A percentile compares a stretch with the other conserved stretches of the same genome.
phyloP scores from a whole-genome alignment of 495 filamentous ascomycete species.

The Penicillium arizonense region DNA sequence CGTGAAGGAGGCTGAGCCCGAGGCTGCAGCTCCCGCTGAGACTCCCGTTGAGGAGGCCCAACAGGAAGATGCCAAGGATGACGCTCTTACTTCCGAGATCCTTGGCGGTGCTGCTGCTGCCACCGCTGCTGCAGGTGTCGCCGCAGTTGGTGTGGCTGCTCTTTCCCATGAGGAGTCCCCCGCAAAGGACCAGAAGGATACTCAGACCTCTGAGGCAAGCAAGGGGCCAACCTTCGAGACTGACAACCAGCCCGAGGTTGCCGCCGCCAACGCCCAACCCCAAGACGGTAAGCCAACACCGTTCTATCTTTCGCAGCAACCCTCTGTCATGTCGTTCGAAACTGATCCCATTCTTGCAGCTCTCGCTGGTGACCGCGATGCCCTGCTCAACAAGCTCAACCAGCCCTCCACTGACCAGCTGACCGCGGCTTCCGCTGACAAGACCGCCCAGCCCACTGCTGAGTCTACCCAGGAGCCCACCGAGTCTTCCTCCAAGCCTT shows the following conservation, averaged over 20 bases:
- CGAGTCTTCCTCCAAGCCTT: conserved; percentile 10
- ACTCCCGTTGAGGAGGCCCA: conserved; percentile 4
- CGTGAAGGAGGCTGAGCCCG: conserved; percentile 9
- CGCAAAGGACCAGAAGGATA: conserved; percentile 7
- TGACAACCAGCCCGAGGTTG: conserved; percentile 15
- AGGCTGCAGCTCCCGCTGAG: conserved; percentile 1
- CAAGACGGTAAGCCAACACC: conserved; percentile 29
- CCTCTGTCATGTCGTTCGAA: conserved; percentile 27
- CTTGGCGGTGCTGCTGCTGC: conserved; percentile 29
- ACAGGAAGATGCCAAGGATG: conserved; percentile 21
- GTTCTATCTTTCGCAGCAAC: conserved; percentile 12
- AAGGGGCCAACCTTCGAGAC: conserved; percentile 9
- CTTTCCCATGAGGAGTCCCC: conserved; percentile 16
- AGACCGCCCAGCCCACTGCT: conserved; percentile 17
- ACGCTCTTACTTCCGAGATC: conserved; percentile 19
- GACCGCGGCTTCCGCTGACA: conserved; percentile 10
- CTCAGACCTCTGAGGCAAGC: not conserved
- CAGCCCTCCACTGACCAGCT: conserved; percentile 34
- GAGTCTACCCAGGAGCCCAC: conserved; percentile 12
- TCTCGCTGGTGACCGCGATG: conserved; percentile 38
- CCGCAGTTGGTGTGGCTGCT: conserved; percentile 20
- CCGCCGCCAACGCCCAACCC: conserved; percentile 17
- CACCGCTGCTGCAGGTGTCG: conserved; percentile 22
- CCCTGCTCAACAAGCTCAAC: conserved; percentile 34
- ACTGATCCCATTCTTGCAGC: conserved; percentile 40